Base-by-base conservation (phyloP, 73 alveolate species). In the Diophrys sp. region DNA sequence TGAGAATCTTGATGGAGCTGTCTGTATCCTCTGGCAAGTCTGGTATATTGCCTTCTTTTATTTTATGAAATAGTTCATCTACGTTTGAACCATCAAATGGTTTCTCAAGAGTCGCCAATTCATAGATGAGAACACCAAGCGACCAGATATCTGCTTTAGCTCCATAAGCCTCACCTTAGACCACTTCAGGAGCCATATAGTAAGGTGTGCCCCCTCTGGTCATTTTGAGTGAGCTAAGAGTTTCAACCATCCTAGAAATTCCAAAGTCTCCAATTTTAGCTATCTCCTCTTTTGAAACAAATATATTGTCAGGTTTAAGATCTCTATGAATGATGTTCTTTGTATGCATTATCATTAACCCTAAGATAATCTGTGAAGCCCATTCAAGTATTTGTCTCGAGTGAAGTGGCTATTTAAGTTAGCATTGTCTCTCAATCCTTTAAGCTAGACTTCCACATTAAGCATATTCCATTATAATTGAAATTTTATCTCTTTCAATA, bases 121-220 rank as follows among this genome's bases (percentile, higher is more conserved):
- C 99, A 79, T 97, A 97, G 28, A 97, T 79, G 30, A 97, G 93
- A 80, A 98, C 94, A 1, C 99, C 99, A 54, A 97, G 71, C 54
- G 98, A 96, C 99, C 99, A 97, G 26, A 97, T 95, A 84, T 97
- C 99, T 69, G 99, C 95, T 78, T 93, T 96, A 31, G 87, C 94
- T 70, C 96, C 98, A 78, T 97, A 96, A 0, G 95, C 90, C 66
- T 91, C 93, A 27, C 97, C 98, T 80, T 82, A 88, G 57, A 96
- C 85, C 76, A 97, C 96, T 90, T 97, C 99, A 1, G 99, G 99
- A 33, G 99, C 84, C 97, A 96, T 93, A 80, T 81, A 94, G 75
- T 96, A 97, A 0, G 99, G 99, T 27, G 99, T 97, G 18, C 99
- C 99, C 33, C 95, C 87, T 56, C 94, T 84, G 0, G 99, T 97